Evolutionary conservation across 352 stramenopile species (phyloP).

Genomic region (Blastocystis sp.): DNA sequence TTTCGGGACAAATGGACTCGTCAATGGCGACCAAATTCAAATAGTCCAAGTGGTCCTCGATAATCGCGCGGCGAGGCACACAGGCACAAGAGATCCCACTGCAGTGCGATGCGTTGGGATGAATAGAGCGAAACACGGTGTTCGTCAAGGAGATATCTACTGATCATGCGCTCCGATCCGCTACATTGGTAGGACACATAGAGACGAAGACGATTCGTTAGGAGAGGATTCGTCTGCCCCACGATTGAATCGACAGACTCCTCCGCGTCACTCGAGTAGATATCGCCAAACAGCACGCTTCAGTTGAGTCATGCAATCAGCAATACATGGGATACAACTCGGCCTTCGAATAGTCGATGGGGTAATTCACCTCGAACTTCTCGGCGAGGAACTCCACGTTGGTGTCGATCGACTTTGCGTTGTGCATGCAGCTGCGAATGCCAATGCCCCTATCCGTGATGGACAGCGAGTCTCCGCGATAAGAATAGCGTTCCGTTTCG

Average conservation of each 20-base stretch:
- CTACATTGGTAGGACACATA: background rate
- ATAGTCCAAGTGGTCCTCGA: background rate
- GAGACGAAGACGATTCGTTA: background rate
- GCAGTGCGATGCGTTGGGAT: background rate
- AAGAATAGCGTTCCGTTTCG: background rate
- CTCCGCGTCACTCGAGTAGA: background rate
- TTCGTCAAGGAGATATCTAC: background rate
- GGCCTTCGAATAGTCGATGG: background rate
- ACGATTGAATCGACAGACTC: background rate
- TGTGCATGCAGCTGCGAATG: background rate
- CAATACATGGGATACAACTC: background rate
- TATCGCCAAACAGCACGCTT: slow-evolving; percentile 19
- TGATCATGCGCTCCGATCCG: background rate
- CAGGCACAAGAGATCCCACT: background rate
- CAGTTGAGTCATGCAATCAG: background rate
- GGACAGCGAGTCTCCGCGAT: background rate
- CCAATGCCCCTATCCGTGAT: background rate
- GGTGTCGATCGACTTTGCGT: background rate
- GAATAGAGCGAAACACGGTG: background rate
- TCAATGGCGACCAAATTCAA: background rate
- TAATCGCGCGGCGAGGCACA: background rate
- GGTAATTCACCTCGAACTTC: background rate
- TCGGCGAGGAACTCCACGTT: background rate
- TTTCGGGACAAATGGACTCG: background rate
- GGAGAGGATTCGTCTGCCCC: background rate